These are phyloP conservation scores for Escovopsis sp. DNA, from an alignment of 2,329 filamentous ascomycete genomes.

Conservation along the genomic window DNA sequence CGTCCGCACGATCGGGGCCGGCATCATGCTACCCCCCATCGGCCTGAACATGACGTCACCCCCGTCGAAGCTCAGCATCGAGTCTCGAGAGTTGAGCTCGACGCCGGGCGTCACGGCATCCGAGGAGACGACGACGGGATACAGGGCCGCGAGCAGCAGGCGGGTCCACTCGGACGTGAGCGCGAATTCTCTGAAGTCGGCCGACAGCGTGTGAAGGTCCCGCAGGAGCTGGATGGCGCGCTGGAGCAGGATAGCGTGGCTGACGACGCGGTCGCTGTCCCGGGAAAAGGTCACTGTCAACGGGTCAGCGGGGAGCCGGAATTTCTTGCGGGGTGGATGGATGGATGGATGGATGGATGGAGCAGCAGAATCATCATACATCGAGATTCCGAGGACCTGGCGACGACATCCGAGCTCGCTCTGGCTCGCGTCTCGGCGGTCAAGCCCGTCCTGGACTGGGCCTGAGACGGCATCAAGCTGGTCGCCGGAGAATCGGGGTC, in stretches of 20 bases:
- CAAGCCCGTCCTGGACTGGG: slow-evolving; percentile 2
- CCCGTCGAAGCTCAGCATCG: slow-evolving; percentile 70
- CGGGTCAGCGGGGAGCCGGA: slow-evolving; percentile 6
- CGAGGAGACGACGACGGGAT: slow-evolving; percentile 75
- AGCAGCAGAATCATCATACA: slow-evolving; percentile 23
- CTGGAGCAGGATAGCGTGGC: slow-evolving; percentile 52
- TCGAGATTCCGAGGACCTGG: slow-evolving; percentile 40
- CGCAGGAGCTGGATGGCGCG: slow-evolving; percentile 66
- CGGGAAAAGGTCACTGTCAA: slow-evolving; percentile 16
- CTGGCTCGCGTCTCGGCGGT: slow-evolving; percentile 20
- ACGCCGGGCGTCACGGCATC: slow-evolving; percentile 71
- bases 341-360: too few relatives aligned
- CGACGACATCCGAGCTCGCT: slow-evolving; percentile 43
- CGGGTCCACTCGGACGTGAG: slow-evolving; percentile 68
- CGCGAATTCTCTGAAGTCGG: slow-evolving; percentile 70
- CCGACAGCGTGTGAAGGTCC: slow-evolving; percentile 62
- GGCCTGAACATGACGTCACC: slow-evolving; percentile 73
- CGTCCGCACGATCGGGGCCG: slow-evolving; percentile 60
- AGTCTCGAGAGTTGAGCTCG: slow-evolving; percentile 74
- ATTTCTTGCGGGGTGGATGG: too few relatives aligned
- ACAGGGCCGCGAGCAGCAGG: slow-evolving; percentile 64
- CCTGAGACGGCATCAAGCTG: slow-evolving; percentile 2
- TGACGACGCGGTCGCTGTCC: slow-evolving; percentile 30
- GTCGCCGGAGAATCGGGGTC: slow-evolving; percentile 39
- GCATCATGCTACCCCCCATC: slow-evolving; percentile 40